These are phyloP conservation scores for Graphilbum ipis-grandicollis DNA, from an alignment of 2,329 filamentous ascomycete species.

Conservation along the genomic window DNA sequence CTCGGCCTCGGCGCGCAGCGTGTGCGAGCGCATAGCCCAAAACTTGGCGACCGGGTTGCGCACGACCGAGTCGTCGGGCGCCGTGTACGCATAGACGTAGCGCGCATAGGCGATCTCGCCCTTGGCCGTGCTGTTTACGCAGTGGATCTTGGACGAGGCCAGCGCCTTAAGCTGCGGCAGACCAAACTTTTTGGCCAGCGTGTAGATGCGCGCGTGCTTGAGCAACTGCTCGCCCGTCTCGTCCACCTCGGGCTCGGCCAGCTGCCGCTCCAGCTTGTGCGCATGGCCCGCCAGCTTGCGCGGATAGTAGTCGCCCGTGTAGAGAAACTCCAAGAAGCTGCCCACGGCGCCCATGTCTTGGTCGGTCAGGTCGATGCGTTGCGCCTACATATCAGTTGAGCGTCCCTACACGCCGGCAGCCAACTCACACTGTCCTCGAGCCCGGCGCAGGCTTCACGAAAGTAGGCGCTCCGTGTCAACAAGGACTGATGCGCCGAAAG, in stretches of 20 bases:
- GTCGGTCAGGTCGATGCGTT: slow-evolving; percentile 48
- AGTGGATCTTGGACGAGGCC: slow-evolving; percentile 80
- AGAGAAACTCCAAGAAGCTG: slow-evolving; percentile 69
- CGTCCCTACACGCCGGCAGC: too few species aligned
- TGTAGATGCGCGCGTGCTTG: slow-evolving; percentile 80
- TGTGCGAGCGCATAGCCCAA: slow-evolving; percentile 70
- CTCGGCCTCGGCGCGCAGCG: slow-evolving; percentile 71
- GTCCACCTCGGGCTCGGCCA: slow-evolving; percentile 48
- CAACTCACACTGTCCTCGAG: slow-evolving; percentile 51
- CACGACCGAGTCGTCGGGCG: slow-evolving; percentile 50
- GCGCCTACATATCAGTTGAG: too few species aligned
- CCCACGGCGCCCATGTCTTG: slow-evolving; percentile 59
- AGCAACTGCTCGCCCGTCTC: slow-evolving; percentile 69
- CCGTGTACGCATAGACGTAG: slow-evolving; percentile 71
- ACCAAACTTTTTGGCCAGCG: slow-evolving; percentile 64
- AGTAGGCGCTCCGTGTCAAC: slow-evolving; percentile 56
- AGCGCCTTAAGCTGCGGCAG: slow-evolving; percentile 53
- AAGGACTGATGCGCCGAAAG: slow-evolving; percentile 70
- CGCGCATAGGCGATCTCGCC: slow-evolving; percentile 85
- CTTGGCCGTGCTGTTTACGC: slow-evolving; percentile 70
- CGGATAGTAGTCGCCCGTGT: slow-evolving; percentile 78
- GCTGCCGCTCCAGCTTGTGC: slow-evolving; percentile 52
- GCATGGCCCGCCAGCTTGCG: slow-evolving; percentile 39
- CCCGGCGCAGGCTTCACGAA: slow-evolving; percentile 42
- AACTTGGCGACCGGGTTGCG: slow-evolving; percentile 75